These are phyloP conservation scores for Scalesia atractyloides DNA, from an alignment of 129 eudicot species.

Conservation along the genomic window DNA sequence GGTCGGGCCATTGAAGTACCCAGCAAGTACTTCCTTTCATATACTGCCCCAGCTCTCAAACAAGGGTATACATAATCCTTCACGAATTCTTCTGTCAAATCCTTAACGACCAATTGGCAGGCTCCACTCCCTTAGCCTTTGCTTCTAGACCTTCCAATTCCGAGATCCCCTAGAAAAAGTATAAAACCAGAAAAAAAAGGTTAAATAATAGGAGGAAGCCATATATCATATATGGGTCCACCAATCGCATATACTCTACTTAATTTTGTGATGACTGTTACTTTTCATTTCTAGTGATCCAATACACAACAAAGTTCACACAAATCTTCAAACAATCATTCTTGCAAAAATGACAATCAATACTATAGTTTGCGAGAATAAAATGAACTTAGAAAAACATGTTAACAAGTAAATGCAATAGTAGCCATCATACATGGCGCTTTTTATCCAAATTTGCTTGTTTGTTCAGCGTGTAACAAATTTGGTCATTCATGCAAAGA, in stretches of 20 bases:
- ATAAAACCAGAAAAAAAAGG: not conserved
- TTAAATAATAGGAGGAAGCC: not conserved
- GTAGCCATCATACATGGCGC: too few species aligned
- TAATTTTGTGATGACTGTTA: not conserved
- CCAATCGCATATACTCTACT: not conserved
- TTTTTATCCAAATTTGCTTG: not conserved
- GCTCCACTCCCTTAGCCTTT: constrained; percentile 98
- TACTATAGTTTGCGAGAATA: too few species aligned
- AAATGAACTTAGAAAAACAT: too few species aligned
- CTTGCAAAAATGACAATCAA: too few species aligned
- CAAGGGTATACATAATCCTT: constrained; percentile 86
- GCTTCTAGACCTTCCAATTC: constrained; percentile 94
- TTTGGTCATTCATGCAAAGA: not conserved
- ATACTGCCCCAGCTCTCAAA: constrained; percentile 92
- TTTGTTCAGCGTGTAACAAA: not conserved
- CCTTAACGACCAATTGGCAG: constrained; percentile 89
- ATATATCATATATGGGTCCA: not conserved
- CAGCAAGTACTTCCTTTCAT: constrained; percentile 89
- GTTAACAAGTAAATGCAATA: not conserved
- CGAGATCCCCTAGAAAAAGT: constrained; percentile 55
- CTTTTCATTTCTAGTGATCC: not conserved
- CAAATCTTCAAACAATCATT: too few species aligned
- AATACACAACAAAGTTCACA: too few species aligned
- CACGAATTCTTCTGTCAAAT: constrained; percentile 92
- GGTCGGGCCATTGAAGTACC: constrained; percentile 99